Evolutionary conservation across 148 eudicot genomes (phyloP).

Genomic region (Chenopodium album): DNA sequence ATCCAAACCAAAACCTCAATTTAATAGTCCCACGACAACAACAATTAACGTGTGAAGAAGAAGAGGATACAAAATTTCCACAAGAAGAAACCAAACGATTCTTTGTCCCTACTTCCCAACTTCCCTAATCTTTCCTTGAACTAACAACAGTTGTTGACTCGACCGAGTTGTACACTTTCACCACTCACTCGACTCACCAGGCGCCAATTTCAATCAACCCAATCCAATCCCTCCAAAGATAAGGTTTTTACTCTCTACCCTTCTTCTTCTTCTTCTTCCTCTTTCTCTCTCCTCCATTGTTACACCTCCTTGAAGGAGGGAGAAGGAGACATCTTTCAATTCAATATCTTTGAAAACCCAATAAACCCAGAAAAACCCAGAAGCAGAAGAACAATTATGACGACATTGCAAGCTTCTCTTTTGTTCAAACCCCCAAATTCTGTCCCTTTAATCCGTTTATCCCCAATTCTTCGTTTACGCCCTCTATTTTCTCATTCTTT

Average conservation of each 20-base stretch:
- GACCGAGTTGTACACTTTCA: slow-evolving; percentile 1
- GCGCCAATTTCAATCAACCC: slow-evolving; percentile 42
- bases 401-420: slow-evolving; percentile 69
- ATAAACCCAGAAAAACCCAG: neutral
- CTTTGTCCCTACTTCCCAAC: neutral
- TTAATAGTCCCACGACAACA: too few relatives aligned
- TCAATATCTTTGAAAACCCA: neutral
- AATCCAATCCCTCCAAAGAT: slow-evolving; percentile 33
- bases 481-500: slow-evolving; percentile 2
- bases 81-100: neutral
- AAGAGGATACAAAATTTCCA: neutral
- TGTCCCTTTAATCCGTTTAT: slow-evolving; percentile 20
- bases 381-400: slow-evolving; percentile 31
- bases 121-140: neutral
- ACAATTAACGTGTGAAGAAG: neutral
- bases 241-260: slow-evolving; percentile 33
- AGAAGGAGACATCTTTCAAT: slow-evolving; percentile 6
- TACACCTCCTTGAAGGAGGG: neutral
- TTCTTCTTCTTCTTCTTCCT: neutral
- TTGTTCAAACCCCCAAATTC: slow-evolving; percentile 42
- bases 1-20: neutral
- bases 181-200: slow-evolving; percentile 7
- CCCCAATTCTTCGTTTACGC: slow-evolving; percentile 21
- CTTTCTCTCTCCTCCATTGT: slow-evolving; percentile 17
- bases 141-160: slow-evolving; percentile 1